Evolutionary conservation across 2,329 filamentous ascomycete species (phyloP), one percentile per base, ranked within the genome.

Genomic region (Hirsutella thompsonii): DNA sequence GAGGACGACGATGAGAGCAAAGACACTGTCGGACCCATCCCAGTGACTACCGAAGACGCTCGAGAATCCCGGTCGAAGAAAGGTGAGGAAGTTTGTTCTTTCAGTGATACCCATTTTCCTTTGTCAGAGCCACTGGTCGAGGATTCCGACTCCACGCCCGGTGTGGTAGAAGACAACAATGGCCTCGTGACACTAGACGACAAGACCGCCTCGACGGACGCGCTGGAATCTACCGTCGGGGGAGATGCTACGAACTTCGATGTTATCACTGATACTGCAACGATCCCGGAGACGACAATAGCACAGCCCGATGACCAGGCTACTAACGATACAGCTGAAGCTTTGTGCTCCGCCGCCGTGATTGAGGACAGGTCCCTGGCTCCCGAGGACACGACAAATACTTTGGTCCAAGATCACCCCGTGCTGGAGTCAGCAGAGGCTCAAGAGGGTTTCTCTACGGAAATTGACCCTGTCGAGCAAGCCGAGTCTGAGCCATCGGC

Each of bases 1-100:
- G 56, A n/a, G n/a, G n/a, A 57, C 36, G 56, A 57, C 39, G 55
- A 58, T 29, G 62, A 66, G 51, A 59, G 54, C 42, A 64, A 62
- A 47, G 63, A 67, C 43, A 57, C 50, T 4, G 52, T 65, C 45
- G 60, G 57, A 21, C 60, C 60, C 20, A 65, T 64, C 44, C 53
- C 57, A 37, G 48, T 50, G 14, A 9, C 38, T 8, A 35, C 26
- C 36, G 57, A 60, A 38, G 58, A 59, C 45, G 61, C 56, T 47
- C 50, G 44, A 41, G 48, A 49, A 37, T 43, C 50, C 40, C 54
- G 49, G 46, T 50, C 52, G 42, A 60, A 57, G 49, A 66, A 64
- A 68, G 65, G 65, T 68, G 60, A 68, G 65, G 56, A 60, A 51
- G 46, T 51, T 45, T 46, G 49, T 58, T 56, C 49, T 55, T 52